Evolutionary conservation across 208 protist genomes (phyloP).

Genomic region (Acanthamoeba triangularis): DNA sequence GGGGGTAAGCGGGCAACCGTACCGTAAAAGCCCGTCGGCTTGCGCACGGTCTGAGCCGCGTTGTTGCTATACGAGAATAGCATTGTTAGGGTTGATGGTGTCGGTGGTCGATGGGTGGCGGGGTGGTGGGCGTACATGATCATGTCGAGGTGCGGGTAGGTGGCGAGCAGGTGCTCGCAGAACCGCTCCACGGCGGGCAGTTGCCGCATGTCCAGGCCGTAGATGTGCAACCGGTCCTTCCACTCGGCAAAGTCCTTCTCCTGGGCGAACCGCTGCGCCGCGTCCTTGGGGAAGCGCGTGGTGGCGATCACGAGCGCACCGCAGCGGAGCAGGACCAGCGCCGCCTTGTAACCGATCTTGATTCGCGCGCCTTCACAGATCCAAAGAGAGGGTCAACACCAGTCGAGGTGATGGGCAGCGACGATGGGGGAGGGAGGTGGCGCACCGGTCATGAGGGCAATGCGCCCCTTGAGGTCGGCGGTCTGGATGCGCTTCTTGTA

Average conservation of each 20-base stretch:
- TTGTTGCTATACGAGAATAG: conserved; percentile 97
- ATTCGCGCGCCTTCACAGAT: conserved; percentile 80
- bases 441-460: conserved; percentile 95
- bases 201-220: conserved; percentile 96
- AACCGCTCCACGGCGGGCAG: conserved; percentile 96
- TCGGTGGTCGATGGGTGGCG: conserved; percentile 86
- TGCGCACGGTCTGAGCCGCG: conserved; percentile 97
- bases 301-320: conserved; percentile 89
- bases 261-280: conserved; percentile 92
- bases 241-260: conserved; percentile 95
- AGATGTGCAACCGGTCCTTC: conserved; percentile 94
- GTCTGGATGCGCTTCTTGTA: conserved; percentile 96
- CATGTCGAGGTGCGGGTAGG: conserved; percentile 40
- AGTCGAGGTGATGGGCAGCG: neutral
- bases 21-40: conserved; percentile 95
- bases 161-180: conserved; percentile 90
- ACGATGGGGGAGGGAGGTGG: neutral
- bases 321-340: conserved; percentile 83
- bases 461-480: conserved; percentile 94
- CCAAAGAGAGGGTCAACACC: neutral
- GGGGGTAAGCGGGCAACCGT: conserved; percentile 75
- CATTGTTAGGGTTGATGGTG: neutral
- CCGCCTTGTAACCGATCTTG: conserved; percentile 90
- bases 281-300: conserved; percentile 88
- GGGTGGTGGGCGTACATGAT: conserved; percentile 49